phyloP scores from a whole-genome alignment of 2,329 filamentous ascomycete genomes.

The Sclerotinia sclerotiorum region DNA sequence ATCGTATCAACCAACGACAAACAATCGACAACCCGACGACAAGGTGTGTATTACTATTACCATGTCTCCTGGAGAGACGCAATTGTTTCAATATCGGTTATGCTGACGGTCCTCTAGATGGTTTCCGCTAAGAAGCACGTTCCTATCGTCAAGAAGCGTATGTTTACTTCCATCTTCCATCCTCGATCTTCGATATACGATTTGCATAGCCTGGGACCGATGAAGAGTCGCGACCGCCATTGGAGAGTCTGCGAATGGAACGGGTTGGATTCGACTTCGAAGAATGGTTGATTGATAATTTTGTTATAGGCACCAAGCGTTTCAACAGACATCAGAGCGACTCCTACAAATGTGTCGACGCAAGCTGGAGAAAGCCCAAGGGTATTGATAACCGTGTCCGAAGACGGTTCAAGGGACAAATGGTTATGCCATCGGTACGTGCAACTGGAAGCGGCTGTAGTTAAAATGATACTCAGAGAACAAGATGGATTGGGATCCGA shows the following conservation, averaged over 20 bases:
- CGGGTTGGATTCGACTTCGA: background rate
- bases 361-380: conserved; percentile 99
- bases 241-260: background rate
- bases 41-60: conserved; percentile 33
- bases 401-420: conserved; percentile 94
- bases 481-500: background rate
- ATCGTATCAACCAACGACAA: conserved; percentile 34
- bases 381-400: conserved; percentile 99
- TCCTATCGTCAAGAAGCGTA: conserved; percentile 99
- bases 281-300: conserved; percentile 17
- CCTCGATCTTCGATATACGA: conserved; percentile 19
- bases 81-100: background rate
- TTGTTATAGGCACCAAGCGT: conserved; percentile 75
- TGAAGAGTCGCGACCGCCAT: background rate
- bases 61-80: conserved; percentile 8
- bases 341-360: conserved; percentile 87
- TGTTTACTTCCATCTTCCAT: conserved; percentile 48
- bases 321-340: conserved; percentile 98
- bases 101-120: conserved; percentile 62
- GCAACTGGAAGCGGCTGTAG: conserved; percentile 16
- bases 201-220: background rate
- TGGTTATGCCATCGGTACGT: conserved; percentile 97
- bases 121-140: conserved; percentile 99
- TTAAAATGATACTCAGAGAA: background rate
- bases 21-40: conserved; percentile 37